A percentile compares a stretch with the other conserved stretches of the same genome.
These are phyloP conservation scores for Oryza glumipatula DNA, from an alignment of 176 grass and related monocot species.

Conservation along the genomic window DNA sequence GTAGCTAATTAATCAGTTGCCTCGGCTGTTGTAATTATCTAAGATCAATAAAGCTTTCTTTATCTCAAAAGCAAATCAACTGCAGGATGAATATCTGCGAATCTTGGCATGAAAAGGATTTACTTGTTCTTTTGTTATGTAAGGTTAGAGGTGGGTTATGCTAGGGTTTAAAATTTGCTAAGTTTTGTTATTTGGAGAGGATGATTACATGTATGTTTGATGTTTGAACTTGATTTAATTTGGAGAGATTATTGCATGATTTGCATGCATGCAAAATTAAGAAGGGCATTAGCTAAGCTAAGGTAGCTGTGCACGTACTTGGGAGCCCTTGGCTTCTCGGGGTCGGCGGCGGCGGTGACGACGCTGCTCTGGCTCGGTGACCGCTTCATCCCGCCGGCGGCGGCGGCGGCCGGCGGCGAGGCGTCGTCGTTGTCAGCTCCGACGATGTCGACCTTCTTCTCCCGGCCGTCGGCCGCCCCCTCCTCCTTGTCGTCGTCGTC, in stretches of 20 bases:
- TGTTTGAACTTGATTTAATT: background rate
- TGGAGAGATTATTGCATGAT: background rate
- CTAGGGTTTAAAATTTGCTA: background rate
- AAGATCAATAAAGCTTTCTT: too few relatives aligned
- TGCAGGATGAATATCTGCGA: too few relatives aligned
- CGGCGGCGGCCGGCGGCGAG: background rate
- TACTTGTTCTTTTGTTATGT: background rate
- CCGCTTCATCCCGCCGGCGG: constrained; percentile 46
- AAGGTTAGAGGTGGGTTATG: background rate
- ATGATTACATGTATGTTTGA: background rate
- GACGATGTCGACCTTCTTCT: constrained; percentile 19
- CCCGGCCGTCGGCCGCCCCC: background rate
- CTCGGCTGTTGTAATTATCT: too few relatives aligned
- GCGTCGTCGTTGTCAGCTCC: background rate
- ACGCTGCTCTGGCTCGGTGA: constrained; percentile 64
- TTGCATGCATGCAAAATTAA: background rate
- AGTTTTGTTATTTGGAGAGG: background rate
- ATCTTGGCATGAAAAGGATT: too few relatives aligned
- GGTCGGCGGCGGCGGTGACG: constrained; percentile 53
- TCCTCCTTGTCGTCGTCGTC: background rate
- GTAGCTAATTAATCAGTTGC: too few relatives aligned
- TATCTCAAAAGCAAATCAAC: too few relatives aligned
- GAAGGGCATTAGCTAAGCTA: too few relatives aligned
- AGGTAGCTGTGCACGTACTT: constrained; percentile 50
- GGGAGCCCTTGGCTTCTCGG: constrained; percentile 76